Evolutionary conservation across 306 rosid genomes (phyloP), one percentile per base, ranked within the genome.

Genomic region (Elaeagnus macrophylla): DNA sequence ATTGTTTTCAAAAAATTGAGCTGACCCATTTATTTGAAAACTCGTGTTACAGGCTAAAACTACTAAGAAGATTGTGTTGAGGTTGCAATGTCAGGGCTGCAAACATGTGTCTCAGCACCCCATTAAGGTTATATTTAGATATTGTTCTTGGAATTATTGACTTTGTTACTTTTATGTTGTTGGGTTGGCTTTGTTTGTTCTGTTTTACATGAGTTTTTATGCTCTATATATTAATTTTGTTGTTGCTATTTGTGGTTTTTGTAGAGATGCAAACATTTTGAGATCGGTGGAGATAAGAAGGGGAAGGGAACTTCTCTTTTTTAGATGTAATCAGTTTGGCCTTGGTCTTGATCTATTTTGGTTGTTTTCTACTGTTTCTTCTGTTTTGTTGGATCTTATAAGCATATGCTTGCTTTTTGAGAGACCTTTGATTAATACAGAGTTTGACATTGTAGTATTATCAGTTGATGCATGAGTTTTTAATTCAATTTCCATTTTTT

Each of bases 221-320:
- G n/a, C n/a, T n/a, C n/a, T n/a, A n/a, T n/a, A n/a, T n/a, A n/a
- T n/a, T n/a, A n/a, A n/a, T n/a, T n/a, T 16, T 1, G 43, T 25
- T 11, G 7, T 16, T 39, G 53, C 40, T 44, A 1, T 12, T 13
- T 1, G 10, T 62, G 58, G 19, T 13, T 20, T 60, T 0, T 57
- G 74, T 77, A 76, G 81, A 62, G 81, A 61, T 76, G 81, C 75
- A 76, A 76, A 61, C 71, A 76, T 37, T 75, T 69, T 14, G 80
- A 69, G 50, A 69, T 75, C 15, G 75, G 75, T 36, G 69, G 78
- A 58, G 78, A 73, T 66, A 73, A 73, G 74, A 73, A 73, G 56
- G 78, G 78, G 12, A 73, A 67, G 78, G 70, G 78, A 48, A 73
- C 78, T 42, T 73, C 78, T 37, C 70, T 73, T 62, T 73, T 73